Percentiles rank a stretch among this genome's conserved stretches.
Conservation (phyloP, 2,329 filamentous ascomycete genomes). For the Ilyonectria mors-panacis region DNA sequence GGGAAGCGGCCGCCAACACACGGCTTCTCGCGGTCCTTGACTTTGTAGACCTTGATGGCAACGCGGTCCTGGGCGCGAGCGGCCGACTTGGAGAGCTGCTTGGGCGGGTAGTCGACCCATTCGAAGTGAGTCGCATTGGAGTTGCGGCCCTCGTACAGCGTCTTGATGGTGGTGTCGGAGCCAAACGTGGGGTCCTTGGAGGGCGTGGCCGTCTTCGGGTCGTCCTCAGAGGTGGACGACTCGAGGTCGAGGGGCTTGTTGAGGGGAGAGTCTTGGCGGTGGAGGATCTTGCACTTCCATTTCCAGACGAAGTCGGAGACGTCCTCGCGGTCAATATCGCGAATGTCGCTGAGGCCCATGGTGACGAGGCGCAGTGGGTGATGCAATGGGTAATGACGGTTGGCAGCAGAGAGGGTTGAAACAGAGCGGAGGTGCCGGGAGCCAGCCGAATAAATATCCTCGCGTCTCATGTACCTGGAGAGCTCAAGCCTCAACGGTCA, state of each 20-base stretch:
- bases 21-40: constrained; percentile 60
- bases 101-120: constrained; percentile 60
- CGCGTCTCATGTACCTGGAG: not conserved
- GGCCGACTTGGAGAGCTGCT: constrained; percentile 57
- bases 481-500: not conserved
- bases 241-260: constrained; percentile 38
- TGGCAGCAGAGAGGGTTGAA: not conserved
- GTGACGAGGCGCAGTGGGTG: not conserved
- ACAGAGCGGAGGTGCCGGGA: not conserved
- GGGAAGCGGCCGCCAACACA: constrained; percentile 56
- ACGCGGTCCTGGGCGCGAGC: constrained; percentile 55
- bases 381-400: constrained; percentile 2
- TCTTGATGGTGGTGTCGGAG: constrained; percentile 53
- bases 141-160: constrained; percentile 56
- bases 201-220: constrained; percentile 19
- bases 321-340: constrained; percentile 36
- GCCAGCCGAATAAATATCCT: not conserved
- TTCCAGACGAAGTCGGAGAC: constrained; percentile 51
- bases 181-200: constrained; percentile 49
- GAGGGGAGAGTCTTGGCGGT: constrained; percentile 37
- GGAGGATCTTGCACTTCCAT: constrained; percentile 51
- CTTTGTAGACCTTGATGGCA: constrained; percentile 63
- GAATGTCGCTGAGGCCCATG: constrained; percentile 32
- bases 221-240: constrained; percentile 33
- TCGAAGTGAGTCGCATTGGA: constrained; percentile 45